A percentile compares a stretch with the other conserved stretches of the same genome.
Evolutionary conservation across 768 basidiomycete genomes (phyloP).

Genomic region (Floccularia luteovirens): DNA sequence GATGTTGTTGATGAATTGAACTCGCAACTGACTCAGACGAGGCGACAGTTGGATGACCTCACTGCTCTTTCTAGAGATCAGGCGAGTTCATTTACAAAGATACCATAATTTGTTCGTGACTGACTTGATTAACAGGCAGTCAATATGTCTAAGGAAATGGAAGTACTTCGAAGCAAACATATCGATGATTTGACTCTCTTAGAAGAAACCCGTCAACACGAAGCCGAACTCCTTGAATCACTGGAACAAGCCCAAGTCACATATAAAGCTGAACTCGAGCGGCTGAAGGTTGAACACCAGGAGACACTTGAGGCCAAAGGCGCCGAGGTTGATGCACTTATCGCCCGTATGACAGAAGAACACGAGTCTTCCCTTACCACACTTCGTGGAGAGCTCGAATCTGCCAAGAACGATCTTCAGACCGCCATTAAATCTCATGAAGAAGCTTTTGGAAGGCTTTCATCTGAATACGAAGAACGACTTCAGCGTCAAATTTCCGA

Average conservation of each 20-base stretch:
- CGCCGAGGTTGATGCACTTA: slow-evolving; percentile 36
- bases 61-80: slow-evolving; percentile 79
- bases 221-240: slow-evolving; percentile 42
- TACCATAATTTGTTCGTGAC: slow-evolving; percentile 2
- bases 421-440: slow-evolving; percentile 52
- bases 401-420: slow-evolving; percentile 32
- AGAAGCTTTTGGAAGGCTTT: slow-evolving; percentile 49
- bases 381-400: slow-evolving; percentile 37
- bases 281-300: slow-evolving; percentile 42
- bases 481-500: slow-evolving; percentile 48
- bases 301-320: slow-evolving; percentile 27
- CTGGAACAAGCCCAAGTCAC: slow-evolving; percentile 45
- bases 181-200: slow-evolving; percentile 41
- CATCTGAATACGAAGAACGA: slow-evolving; percentile 43
- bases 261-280: slow-evolving; percentile 39
- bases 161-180: slow-evolving; percentile 60
- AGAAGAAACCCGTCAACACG: slow-evolving; percentile 49
- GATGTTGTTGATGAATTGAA: slow-evolving; percentile 73
- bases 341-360: slow-evolving; percentile 41
- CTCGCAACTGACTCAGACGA: slow-evolving; percentile 56
- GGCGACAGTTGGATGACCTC: slow-evolving; percentile 77
- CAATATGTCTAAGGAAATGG: slow-evolving; percentile 87
- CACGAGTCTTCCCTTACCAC: slow-evolving; percentile 30
- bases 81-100: slow-evolving; percentile 31
- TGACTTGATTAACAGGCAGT: slow-evolving; percentile 39